Evolutionary conservation across 2,329 filamentous ascomycete genomes (phyloP).

Genomic region (Aspergillus thermomutatus): DNA sequence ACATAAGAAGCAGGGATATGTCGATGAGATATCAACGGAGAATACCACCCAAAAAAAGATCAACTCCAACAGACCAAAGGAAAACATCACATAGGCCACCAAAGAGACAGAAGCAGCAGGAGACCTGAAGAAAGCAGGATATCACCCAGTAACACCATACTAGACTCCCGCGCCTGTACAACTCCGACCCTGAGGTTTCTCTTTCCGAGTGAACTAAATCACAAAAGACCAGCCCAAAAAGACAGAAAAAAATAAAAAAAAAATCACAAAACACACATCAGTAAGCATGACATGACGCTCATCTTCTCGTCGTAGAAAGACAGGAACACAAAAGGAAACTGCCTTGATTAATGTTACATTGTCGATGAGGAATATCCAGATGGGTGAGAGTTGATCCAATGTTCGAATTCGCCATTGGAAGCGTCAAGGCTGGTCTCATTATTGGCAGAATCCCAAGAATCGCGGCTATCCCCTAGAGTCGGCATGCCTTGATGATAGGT

Average conservation of each 20-base stretch:
- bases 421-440: conserved; percentile 35
- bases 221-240: background rate
- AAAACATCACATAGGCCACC: background rate
- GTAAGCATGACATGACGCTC: background rate
- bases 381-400: conserved; percentile 39
- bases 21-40: background rate
- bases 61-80: background rate
- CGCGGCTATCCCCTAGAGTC: conserved; percentile 31
- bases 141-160: background rate
- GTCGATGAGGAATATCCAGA: conserved; percentile 9
- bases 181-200: background rate
- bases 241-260: background rate
- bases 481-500: conserved; percentile 27
- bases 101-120: background rate
- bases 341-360: background rate
- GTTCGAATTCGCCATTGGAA: conserved; percentile 45
- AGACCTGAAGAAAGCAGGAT: background rate
- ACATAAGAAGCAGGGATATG: background rate
- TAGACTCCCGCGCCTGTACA: background rate
- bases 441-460: conserved; percentile 35
- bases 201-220: background rate
- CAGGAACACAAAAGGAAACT: background rate
- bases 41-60: background rate
- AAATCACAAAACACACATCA: background rate
- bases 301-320: background rate